Evolutionary conservation across 1,284 basidiomycete genomes (phyloP).

Genomic region (Ustilago tritici): DNA sequence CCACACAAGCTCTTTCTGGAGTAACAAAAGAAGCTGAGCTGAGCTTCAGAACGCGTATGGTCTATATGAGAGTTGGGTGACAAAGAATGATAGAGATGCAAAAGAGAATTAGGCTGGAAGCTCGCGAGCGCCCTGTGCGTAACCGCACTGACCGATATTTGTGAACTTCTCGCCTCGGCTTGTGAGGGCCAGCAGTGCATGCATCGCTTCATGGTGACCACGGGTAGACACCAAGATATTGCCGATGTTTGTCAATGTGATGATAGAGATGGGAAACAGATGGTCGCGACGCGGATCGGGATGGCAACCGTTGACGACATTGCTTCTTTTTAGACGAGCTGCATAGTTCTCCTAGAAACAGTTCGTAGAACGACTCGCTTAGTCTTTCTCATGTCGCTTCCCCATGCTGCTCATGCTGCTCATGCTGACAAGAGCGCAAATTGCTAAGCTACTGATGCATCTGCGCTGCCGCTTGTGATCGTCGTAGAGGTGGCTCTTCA

Average conservation of each 20-base stretch:
- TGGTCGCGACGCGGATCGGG: background rate
- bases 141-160: background rate
- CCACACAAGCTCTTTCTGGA: too few species aligned
- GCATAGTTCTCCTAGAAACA: conserved; percentile 2
- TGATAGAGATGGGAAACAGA: background rate
- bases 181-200: background rate
- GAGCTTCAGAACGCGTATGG: too few species aligned
- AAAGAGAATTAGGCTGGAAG: too few species aligned
- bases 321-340: background rate
- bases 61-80: too few species aligned
- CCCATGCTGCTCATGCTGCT: background rate
- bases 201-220: background rate
- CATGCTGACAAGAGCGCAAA: background rate
- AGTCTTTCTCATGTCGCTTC: background rate
- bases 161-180: background rate
- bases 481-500: background rate
- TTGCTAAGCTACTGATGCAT: background rate
- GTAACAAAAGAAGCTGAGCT: too few species aligned
- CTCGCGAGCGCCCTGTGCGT: background rate
- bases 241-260: conserved; percentile 13
- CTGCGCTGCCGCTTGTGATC: background rate
- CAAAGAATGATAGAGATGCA: too few species aligned
- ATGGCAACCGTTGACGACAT: background rate
- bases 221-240: background rate
- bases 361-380: background rate